phyloP scores from a whole-genome alignment of 2,329 filamentous ascomycete genomes.

The Camillea tinctor region DNA sequence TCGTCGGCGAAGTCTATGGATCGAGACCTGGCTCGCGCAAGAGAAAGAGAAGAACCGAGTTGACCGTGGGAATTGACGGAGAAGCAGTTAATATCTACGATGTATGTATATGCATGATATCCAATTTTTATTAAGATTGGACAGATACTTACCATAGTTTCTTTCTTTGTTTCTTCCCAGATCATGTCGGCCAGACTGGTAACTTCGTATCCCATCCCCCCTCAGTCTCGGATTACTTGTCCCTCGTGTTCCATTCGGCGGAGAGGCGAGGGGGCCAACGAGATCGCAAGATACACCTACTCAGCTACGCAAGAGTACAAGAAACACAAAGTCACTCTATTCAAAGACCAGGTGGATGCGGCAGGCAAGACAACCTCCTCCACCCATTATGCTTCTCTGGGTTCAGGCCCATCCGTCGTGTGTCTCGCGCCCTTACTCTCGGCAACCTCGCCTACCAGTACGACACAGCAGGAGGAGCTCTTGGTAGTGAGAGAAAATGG shows the following conservation, averaged over 20 bases:
- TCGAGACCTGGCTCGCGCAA: constrained; percentile 57
- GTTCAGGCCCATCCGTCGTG: constrained; percentile 39
- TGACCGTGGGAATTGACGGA: constrained; percentile 63
- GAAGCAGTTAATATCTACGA: constrained; percentile 67
- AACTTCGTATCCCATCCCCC: constrained; percentile 66
- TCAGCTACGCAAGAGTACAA: constrained; percentile 51
- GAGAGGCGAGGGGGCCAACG: constrained; percentile 46
- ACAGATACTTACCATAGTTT: constrained; percentile 7
- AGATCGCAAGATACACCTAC: constrained; percentile 60
- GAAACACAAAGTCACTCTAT: constrained; percentile 54
- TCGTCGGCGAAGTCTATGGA: constrained; percentile 61
- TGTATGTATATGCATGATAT: constrained; percentile 28
- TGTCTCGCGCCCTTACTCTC: constrained; percentile 39
- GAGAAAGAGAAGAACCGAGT: constrained; percentile 61
- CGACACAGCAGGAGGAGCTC: constrained; percentile 35
- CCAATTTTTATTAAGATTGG: constrained; percentile 8
- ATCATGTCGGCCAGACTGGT: constrained; percentile 60
- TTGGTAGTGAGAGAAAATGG: constrained; percentile 61
- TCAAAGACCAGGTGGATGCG: constrained; percentile 54
- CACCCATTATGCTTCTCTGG: constrained; percentile 44
- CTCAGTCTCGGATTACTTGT: constrained; percentile 63
- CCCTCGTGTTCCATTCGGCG: constrained; percentile 58
- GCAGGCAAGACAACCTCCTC: constrained; percentile 53
- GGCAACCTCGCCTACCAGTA: constrained; percentile 18
- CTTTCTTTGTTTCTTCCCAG: constrained; percentile 40